Evolutionary conservation across 1,284 basidiomycete genomes (phyloP), one percentile per base, ranked within the genome.

Genomic region (Phlebopus sp.): DNA sequence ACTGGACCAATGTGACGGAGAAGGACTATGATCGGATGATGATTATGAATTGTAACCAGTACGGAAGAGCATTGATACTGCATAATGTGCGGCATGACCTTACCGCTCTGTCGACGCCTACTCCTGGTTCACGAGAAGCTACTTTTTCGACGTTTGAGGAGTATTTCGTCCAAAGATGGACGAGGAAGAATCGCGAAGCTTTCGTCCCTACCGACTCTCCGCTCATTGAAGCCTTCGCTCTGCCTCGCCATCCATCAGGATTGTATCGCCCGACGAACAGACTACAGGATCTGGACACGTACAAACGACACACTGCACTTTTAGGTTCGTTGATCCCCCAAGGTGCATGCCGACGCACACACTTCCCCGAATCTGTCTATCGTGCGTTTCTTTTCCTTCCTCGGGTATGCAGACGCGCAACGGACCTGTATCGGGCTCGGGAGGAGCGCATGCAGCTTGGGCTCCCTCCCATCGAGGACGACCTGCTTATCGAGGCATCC

Each of bases 401-500:
- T 6, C 72, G 75, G 6, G 69, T 92, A n/a, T 79, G 79, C 48
- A 79, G 79, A 51, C 80, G 80, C 13, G 62, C 88, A 42, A 81
- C 80, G 2, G 80, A 84, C 56, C 60, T 81, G 5, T 84, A 82
- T 63, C 81, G 86, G 14, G 81, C 72, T 3, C 74, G 66, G n/a
- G 62, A 69, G 49, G 74, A 76, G 15, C 73, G 76, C 31, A 52
- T 69, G 21, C 70, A 75, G 47, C 74, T 90, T 30, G 71, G 73
- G 9, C 69, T 90, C 14, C 84, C 86, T 6, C 65, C 75, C 0
- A 78, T 90, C 39, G 53, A 61, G 1, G 73, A 78, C 34, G 71
- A 80, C 42, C 69, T 82, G 5, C 71, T 91, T 40, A 70, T 84
- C 2, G 81, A 91, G 60, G 87, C 87, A 2, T 72, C 88, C 25